phyloP scores from a whole-genome alignment of 2,329 filamentous ascomycete species.

The Hymenoscyphus scutula region DNA sequence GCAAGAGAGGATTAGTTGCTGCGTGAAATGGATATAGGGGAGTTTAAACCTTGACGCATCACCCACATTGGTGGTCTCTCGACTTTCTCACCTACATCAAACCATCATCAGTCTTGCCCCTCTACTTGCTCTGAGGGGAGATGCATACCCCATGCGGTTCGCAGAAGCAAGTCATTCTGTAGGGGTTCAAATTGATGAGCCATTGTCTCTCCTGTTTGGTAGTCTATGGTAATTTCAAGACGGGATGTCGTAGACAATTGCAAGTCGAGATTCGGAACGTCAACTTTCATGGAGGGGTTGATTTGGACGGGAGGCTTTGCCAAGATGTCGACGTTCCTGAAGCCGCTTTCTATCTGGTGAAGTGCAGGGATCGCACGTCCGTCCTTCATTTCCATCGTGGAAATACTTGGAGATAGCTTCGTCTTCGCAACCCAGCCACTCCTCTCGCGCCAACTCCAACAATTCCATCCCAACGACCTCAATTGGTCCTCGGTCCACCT shows the following conservation, averaged over 20 bases:
- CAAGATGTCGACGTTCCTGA: neutral
- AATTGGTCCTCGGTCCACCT: neutral
- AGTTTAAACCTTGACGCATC: conserved; percentile 82
- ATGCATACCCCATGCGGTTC: conserved; percentile 75
- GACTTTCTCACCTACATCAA: conserved; percentile 71
- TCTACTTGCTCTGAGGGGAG: conserved; percentile 15
- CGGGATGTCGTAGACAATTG: conserved; percentile 3
- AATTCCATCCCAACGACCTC: neutral
- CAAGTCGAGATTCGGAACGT: neutral
- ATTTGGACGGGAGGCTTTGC: neutral
- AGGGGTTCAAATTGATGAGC: conserved; percentile 73
- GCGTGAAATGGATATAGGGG: conserved; percentile 7
- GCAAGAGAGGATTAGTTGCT: conserved; percentile 9
- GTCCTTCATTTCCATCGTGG: neutral
- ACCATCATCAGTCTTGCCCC: conserved; percentile 18
- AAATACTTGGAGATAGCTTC: neutral
- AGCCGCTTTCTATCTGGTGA: neutral
- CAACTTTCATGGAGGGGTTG: conserved; percentile 9
- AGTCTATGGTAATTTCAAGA: conserved; percentile 9
- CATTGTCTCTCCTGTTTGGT: conserved; percentile 49
- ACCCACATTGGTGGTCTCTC: conserved; percentile 97
- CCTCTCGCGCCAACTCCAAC: neutral
- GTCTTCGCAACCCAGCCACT: neutral
- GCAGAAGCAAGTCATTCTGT: conserved; percentile 88
- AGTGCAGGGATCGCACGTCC: neutral